These are phyloP conservation scores for Pseudoscleropodium purum DNA, from an alignment of 225 moss, liverwort and hornwort species.

Conservation along the genomic window DNA sequence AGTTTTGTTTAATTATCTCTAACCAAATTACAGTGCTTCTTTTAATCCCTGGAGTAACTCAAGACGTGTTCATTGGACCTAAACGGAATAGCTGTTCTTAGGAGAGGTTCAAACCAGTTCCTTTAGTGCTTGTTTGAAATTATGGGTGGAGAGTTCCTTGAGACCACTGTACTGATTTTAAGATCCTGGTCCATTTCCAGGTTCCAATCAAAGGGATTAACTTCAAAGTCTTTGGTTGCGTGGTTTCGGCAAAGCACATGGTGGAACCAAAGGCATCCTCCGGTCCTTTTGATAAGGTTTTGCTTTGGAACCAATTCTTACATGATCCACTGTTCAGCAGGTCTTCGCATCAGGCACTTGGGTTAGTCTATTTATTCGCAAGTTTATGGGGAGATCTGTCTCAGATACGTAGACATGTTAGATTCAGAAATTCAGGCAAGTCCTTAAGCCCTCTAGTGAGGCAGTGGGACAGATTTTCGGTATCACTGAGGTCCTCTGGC, in stretches of 20 bases:
- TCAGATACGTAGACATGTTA: neutral
- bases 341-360: neutral
- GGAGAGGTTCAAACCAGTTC: neutral
- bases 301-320: neutral
- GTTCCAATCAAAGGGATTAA: slow-evolving; percentile 20
- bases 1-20: neutral
- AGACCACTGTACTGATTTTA: neutral
- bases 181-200: slow-evolving; percentile 17
- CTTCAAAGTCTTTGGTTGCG: slow-evolving; percentile 67
- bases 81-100: neutral
- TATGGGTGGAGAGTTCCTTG: neutral
- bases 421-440: neutral
- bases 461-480: neutral
- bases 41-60: neutral
- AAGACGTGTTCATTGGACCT: neutral
- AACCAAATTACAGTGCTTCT: neutral
- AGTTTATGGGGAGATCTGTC: neutral
- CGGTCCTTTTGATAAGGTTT: slow-evolving; percentile 73
- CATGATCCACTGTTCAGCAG: neutral
- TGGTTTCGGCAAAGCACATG: slow-evolving; percentile 64
- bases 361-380: neutral
- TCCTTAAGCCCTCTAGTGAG: neutral
- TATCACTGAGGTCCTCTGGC: neutral
- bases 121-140: neutral
- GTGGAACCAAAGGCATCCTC: slow-evolving; percentile 44